Percentiles rank a stretch among this genome's conserved stretches.
Conservation (phyloP, 2,329 filamentous ascomycete genomes). For the Metarhizium sp. region DNA sequence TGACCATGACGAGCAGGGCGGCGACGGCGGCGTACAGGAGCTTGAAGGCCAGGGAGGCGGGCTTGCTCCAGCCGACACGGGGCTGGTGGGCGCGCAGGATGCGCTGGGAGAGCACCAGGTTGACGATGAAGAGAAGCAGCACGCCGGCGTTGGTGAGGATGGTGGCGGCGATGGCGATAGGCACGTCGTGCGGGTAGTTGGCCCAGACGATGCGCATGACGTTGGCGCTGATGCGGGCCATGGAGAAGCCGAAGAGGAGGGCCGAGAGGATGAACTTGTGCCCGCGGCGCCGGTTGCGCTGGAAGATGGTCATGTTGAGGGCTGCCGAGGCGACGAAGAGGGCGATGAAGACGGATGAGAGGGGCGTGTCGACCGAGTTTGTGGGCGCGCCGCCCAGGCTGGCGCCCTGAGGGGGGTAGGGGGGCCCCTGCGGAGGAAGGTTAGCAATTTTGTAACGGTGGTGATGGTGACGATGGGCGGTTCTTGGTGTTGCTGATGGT, state of each 20-base stretch:
- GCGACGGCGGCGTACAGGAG: conserved; percentile 49
- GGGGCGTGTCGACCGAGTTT: conserved; percentile 50
- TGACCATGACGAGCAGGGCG: conserved; percentile 54
- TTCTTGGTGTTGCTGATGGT: background rate
- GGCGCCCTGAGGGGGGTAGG: conserved; percentile 33
- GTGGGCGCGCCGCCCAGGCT: conserved; percentile 49
- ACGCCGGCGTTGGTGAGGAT: conserved; percentile 69
- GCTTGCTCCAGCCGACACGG: conserved; percentile 55
- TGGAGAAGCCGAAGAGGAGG: conserved; percentile 49
- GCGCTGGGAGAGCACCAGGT: conserved; percentile 68
- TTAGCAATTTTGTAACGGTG: background rate
- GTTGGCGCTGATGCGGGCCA: conserved; percentile 43
- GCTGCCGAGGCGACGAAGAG: conserved; percentile 46
- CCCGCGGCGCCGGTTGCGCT: conserved; percentile 35
- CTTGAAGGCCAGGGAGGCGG: conserved; percentile 43
- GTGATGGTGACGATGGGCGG: background rate
- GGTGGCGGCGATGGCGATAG: conserved; percentile 47
- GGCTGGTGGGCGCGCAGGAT: conserved; percentile 67
- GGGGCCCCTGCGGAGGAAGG: conserved; percentile 19
- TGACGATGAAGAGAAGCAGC: conserved; percentile 66
- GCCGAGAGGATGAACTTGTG: conserved; percentile 53
- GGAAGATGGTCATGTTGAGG: conserved; percentile 49
- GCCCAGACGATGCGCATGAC: conserved; percentile 45
- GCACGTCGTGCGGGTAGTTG: conserved; percentile 25
- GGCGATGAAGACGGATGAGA: conserved; percentile 52